Evolutionary conservation across 1,139 yeast genomes (phyloP).

Genomic region (Yamadazyma friedrichii): DNA sequence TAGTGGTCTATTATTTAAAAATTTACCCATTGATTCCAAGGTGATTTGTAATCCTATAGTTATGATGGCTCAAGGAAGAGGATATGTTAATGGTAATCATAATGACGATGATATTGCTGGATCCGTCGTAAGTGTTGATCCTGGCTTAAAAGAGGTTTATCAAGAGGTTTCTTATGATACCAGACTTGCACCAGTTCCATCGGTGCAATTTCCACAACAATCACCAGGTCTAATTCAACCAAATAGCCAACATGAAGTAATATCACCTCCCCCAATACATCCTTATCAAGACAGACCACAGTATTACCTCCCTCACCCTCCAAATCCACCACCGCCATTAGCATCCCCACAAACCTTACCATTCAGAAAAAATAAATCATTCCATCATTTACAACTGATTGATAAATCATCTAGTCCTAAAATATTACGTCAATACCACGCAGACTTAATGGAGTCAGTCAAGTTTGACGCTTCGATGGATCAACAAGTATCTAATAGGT

Average conservation of each 20-base stretch:
- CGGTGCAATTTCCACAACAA: not conserved
- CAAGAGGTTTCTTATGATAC: slow-evolving; percentile 7
- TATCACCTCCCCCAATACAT: not conserved
- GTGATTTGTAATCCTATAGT: slow-evolving; percentile 9
- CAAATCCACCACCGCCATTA: not conserved
- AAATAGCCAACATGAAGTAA: not conserved
- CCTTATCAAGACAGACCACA: not conserved
- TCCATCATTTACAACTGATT: slow-evolving; percentile 17
- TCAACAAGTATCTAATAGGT: slow-evolving; percentile 20
- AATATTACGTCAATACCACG: slow-evolving; percentile 23
- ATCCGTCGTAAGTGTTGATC: slow-evolving; percentile 13
- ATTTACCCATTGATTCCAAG: not conserved
- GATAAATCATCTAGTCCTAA: slow-evolving; percentile 20
- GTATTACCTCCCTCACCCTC: not conserved
- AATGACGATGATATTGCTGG: slow-evolving; percentile 10
- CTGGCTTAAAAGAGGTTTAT: slow-evolving; percentile 12
- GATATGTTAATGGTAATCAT: not conserved
- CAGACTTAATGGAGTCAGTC: slow-evolving; percentile 21
- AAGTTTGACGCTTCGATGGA: slow-evolving; percentile 17
- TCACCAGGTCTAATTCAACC: not conserved
- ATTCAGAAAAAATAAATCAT: slow-evolving; percentile 7
- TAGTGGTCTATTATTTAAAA: too few relatives aligned
- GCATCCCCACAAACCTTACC: not conserved
- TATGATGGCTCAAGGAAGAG: slow-evolving; percentile 11
- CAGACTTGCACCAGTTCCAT: not conserved